Conservation (phyloP, 202 grass and related monocot genomes). For the Tripidium arundinaceum region DNA sequence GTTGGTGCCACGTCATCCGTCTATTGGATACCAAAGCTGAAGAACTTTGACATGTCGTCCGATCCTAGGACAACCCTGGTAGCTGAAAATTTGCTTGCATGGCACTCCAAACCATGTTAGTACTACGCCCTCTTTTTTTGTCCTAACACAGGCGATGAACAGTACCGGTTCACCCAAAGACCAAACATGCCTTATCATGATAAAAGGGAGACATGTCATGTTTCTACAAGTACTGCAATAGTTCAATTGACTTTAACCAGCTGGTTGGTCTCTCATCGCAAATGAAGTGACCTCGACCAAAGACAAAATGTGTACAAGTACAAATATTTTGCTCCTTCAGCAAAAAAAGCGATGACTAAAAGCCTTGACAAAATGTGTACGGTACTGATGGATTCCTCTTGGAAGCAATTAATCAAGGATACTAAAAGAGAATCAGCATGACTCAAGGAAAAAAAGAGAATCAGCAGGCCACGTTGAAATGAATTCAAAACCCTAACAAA, state of each 20-base stretch:
- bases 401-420: not conserved
- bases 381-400: not conserved
- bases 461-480: not conserved
- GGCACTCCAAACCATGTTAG: not conserved
- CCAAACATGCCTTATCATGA: not conserved
- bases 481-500: constrained; percentile 27
- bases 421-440: not conserved
- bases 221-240: not conserved
- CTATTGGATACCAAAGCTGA: not conserved
- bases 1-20: not conserved
- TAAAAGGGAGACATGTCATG: not conserved
- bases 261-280: not conserved
- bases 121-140: not conserved
- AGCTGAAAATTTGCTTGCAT: not conserved
- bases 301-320: not conserved
- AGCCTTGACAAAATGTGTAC: too few relatives aligned
- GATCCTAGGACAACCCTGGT: not conserved
- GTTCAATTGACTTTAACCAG: not conserved
- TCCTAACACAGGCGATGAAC: not conserved
- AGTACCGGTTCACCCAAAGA: not conserved
- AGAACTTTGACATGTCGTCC: not conserved
- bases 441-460: not conserved
- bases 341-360: too few relatives aligned
- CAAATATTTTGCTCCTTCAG: too few relatives aligned
- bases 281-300: not conserved